Evolutionary conservation across 176 grass and related monocot genomes (phyloP), one percentile per base, ranked within the genome.

Genomic region (Alopecurus myosuroides): DNA sequence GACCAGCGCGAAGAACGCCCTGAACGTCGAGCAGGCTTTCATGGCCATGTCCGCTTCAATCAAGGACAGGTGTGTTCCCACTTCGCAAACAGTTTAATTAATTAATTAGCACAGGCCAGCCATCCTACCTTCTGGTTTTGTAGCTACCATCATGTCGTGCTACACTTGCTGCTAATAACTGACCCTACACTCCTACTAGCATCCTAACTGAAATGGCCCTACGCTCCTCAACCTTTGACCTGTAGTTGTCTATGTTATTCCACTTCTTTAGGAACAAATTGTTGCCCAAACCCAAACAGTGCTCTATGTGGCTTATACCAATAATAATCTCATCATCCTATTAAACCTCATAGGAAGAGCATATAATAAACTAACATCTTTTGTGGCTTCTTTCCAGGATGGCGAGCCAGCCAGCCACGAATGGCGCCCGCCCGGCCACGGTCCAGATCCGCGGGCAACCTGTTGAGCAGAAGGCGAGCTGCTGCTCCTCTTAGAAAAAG

Each of bases 41-140:
- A 91, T 94, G 92, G 86, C 92, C 74, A 94, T 94, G 92, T 82
- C 88, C 77, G 72, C 88, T 57, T 74, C 88, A 12, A 94, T 94
- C 85, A 94, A 90, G 86, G 76, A 79, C 74, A 87, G 86, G 92
- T 94, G 41, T 11, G 23, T 18, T 17, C 13, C 7, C 42, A 12
- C 0, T 18, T 30, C 2, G 0, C 12, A 29, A 0, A 14, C 4
- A 29, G 57, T 29, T 61, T 23, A 61, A 28, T 10, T 23, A n/a
- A n/a, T n/a, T n/a, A 10, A 22, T 9, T 8, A 53, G 19, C 50
- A 25, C n/a, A 57, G n/a, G 9, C 7, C 53, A 3, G 23, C 9
- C n/a, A n/a, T 57, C n/a, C 55, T 25, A 57, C n/a, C n/a, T 53
- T 56, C 22, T 23, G 52, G 10, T 1, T 1, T 56, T 56, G 52